Evolutionary conservation across 1,284 basidiomycete species (phyloP), one percentile per base, ranked within the genome.

Genomic region (Bondarzewia mesenterica): DNA sequence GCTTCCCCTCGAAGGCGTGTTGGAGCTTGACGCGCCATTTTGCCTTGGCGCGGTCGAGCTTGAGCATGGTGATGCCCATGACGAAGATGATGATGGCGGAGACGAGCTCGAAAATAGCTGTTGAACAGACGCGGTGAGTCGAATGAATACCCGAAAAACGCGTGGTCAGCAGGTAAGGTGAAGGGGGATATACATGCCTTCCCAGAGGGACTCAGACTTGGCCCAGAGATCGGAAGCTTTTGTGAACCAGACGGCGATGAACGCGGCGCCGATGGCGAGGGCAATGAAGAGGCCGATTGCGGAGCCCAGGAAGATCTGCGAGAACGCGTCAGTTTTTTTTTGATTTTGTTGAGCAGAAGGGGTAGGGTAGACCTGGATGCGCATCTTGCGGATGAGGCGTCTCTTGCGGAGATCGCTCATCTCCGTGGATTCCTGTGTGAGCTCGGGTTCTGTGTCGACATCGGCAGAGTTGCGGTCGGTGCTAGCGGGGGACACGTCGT

Each of bases 11-110:
- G 65, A 95, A 94, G 0, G 92, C 86, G 27, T 73, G 73, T 50
- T 81, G 74, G 43, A 97, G 80, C 72, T 94, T 95, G 60, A 90
- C 68, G 53, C 89, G 80, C 93, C 93, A 97, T 65, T 90, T 91
- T 20, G 85, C 77, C 62, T 91, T 89, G 10, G 92, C 86, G 55
- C 75, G 72, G 58, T 78, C 73, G 58, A 81, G 71, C 57, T 74
- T 72, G 48, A 80, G 72, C 68, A 80, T 78, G 49, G 61, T 62
- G 47, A 69, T 48, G 27, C 65, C 67, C 67, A 68, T 67, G 54
- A 66, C 59, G 58, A 69, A 66, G 57, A 96, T 93, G 76, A 95
- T 81, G 58, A 91, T 52, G 7, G 81, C 67, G 0, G 93, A 93
- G 54, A 96, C 75, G 48, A 94, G 65, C 53, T 82, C 73, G 66